Conservation (phyloP, 805 yeast species). For the Millerozyma miso region DNA sequence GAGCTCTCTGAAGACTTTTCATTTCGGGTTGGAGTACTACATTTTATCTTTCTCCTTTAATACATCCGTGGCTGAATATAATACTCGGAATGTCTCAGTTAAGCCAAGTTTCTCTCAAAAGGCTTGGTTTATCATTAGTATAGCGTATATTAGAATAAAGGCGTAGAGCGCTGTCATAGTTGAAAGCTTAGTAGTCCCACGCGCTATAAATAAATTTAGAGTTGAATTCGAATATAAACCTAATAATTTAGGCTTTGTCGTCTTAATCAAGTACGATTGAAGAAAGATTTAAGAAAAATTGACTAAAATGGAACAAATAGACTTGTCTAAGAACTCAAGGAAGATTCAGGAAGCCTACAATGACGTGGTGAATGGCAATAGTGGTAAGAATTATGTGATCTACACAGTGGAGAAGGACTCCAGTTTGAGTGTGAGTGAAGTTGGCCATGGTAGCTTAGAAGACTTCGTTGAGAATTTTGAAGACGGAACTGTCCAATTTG, state of each 20-base stretch:
- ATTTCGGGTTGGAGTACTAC: too few species aligned
- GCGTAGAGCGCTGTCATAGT: too few species aligned
- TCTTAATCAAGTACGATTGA: background rate
- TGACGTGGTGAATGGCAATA: slow-evolving; percentile 74
- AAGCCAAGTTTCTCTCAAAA: too few species aligned
- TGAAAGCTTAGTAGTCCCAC: too few species aligned
- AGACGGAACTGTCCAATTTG: slow-evolving; percentile 87
- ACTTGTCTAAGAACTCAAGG: slow-evolving; percentile 64
- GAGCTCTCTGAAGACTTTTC: too few species aligned
- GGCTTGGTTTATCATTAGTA: too few species aligned
- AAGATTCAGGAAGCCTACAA: slow-evolving; percentile 74
- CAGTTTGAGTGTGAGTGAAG: slow-evolving; percentile 41
- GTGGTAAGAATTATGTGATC: slow-evolving; percentile 67
- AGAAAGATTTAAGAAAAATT: background rate
- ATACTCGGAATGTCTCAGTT: too few species aligned
- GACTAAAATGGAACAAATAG: slow-evolving; percentile 48
- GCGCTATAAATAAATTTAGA: too few species aligned
- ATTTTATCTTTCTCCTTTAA: too few species aligned
- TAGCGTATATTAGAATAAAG: too few species aligned
- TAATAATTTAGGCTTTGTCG: background rate
- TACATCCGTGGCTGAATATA: too few species aligned
- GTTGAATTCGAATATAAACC: too few species aligned
- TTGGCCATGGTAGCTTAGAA: slow-evolving; percentile 63
- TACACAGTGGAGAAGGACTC: slow-evolving; percentile 66
- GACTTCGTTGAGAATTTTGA: slow-evolving; percentile 80